Evolutionary conservation across 495 filamentous ascomycete genomes (phyloP).

Genomic region (Evernia prunastri): DNA sequence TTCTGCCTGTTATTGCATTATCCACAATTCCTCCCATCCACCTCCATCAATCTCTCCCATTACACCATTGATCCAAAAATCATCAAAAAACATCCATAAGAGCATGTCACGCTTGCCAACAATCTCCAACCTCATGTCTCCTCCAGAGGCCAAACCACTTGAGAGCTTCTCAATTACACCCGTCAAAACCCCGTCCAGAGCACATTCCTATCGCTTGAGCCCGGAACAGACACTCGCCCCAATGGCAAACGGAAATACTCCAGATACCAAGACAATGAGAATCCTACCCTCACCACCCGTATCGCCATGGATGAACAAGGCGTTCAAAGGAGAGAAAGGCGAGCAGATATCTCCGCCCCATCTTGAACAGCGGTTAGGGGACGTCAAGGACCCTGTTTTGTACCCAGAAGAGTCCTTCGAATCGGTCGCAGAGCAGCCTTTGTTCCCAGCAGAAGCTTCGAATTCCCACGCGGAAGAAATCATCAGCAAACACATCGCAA

Average conservation of each 20-base stretch:
- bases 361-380: conserved; percentile 24
- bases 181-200: conserved; percentile 33
- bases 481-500: conserved; percentile 60
- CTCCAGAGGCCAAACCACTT: conserved; percentile 57
- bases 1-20: conserved; percentile 29
- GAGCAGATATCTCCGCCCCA: conserved; percentile 33
- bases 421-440: conserved; percentile 44
- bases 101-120: conserved; percentile 47
- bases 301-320: conserved; percentile 56
- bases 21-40: background rate
- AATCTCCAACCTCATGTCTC: conserved; percentile 65
- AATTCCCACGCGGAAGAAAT: conserved; percentile 45
- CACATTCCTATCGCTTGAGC: conserved; percentile 29
- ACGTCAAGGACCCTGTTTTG: conserved; percentile 54
- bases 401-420: conserved; percentile 39
- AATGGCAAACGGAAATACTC: conserved; percentile 40
- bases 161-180: conserved; percentile 49
- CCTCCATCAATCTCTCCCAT: conserved; percentile 11
- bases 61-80: conserved; percentile 5
- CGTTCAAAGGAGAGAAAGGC: conserved; percentile 42
- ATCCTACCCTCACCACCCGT: conserved; percentile 64
- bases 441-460: conserved; percentile 45
- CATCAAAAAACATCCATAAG: conserved; percentile 25
- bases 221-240: conserved; percentile 44
- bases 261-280: conserved; percentile 39